A percentile compares a stretch with the other conserved stretches of the same genome.
Conservation (phyloP, 345 rosid genomes). For the Eucalyptus virginea region DNA sequence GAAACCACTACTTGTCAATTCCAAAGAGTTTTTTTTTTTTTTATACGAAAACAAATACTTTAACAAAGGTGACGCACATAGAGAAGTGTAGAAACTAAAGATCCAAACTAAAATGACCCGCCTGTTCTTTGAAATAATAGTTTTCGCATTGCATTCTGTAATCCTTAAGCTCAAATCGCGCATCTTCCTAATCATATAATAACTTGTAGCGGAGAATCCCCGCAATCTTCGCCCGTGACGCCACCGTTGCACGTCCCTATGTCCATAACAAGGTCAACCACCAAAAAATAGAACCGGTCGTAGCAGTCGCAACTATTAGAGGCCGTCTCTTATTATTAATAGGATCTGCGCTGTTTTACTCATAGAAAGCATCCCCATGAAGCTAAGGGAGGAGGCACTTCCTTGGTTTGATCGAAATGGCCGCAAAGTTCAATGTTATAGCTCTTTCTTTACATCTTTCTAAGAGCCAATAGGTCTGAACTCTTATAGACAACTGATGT, state of each 20-base stretch:
- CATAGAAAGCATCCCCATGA: not conserved
- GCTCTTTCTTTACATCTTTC: not conserved
- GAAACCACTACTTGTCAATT: too few relatives aligned
- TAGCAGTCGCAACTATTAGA: not conserved
- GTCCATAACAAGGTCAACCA: not conserved
- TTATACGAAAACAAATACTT: too few relatives aligned
- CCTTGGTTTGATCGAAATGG: not conserved
- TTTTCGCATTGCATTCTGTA: fast-evolving
- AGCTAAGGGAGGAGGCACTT: not conserved
- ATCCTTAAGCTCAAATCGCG: not conserved
- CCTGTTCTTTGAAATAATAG: too few relatives aligned
- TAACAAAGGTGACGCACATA: too few relatives aligned
- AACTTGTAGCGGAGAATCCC: not conserved
- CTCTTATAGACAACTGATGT: not conserved
- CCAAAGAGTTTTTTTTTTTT: too few relatives aligned
- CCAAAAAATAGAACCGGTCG: not conserved
- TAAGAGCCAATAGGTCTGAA: not conserved
- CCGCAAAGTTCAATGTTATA: not conserved
- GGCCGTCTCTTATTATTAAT: not conserved
- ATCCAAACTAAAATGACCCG: too few relatives aligned
- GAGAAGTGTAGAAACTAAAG: too few relatives aligned
- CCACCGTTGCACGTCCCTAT: not conserved
- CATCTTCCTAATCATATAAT: not conserved
- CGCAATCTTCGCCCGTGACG: not conserved
- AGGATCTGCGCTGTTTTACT: not conserved